Conservation (phyloP, 2,329 filamentous ascomycete genomes). For the Fusarium globosum region DNA sequence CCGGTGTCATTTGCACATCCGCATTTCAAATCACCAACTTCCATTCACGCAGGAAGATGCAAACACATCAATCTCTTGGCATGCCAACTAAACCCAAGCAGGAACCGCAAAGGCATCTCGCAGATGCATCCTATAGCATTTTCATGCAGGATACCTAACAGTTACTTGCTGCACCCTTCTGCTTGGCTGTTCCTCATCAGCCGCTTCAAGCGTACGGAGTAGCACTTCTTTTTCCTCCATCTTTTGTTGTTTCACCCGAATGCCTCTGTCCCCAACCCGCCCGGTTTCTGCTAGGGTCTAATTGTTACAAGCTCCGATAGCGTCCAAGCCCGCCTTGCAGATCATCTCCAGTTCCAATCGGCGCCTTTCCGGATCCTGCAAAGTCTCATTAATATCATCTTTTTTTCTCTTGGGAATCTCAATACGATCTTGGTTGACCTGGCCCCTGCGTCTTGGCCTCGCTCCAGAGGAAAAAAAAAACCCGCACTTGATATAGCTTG, state of each 20-base stretch:
- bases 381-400: constrained; percentile 38
- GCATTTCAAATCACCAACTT: constrained; percentile 1
- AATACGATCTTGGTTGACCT: constrained; percentile 36
- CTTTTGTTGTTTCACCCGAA: constrained; percentile 17
- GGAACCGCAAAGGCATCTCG: neutral
- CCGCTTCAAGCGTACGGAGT: constrained; percentile 33
- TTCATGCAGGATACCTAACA: neutral
- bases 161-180: neutral
- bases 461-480: constrained; percentile 7
- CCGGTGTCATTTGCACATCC: neutral
- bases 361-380: constrained; percentile 45
- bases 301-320: constrained; percentile 35
- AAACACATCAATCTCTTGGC: constrained; percentile 4
- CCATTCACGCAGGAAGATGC: neutral
- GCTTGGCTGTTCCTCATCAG: neutral
- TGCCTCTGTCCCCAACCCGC: constrained; percentile 17
- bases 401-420: constrained; percentile 20
- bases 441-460: constrained; percentile 34
- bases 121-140: neutral
- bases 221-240: neutral
- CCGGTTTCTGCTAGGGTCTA: constrained; percentile 32
- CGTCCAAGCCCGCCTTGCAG: constrained; percentile 38
- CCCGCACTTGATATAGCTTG: constrained; percentile 6
- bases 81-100: neutral
- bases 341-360: constrained; percentile 50